Percentiles rank a stretch among this genome's conserved stretches.
phyloP scores from a whole-genome alignment of 805 yeast genomes.

The Candida endomychidarum region DNA sequence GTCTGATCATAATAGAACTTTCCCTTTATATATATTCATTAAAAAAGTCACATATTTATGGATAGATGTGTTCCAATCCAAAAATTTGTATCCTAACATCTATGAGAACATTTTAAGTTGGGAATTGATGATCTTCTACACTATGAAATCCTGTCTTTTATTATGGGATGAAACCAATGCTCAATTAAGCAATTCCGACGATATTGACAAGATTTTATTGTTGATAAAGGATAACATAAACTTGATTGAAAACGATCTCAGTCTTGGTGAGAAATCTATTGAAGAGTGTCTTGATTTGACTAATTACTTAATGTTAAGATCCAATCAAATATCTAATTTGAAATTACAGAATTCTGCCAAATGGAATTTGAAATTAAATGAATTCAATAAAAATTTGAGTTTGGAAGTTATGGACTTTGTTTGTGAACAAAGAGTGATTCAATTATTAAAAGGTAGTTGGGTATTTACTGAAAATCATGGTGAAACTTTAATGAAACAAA shows the following conservation, averaged over 20 bases:
- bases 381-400: constrained; percentile 50
- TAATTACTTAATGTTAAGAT: constrained; percentile 45
- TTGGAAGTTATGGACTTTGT: constrained; percentile 69
- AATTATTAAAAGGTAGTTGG: constrained; percentile 78
- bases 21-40: constrained; percentile 49
- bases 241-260: constrained; percentile 24
- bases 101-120: constrained; percentile 45
- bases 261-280: constrained; percentile 22
- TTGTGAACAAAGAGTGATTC: constrained; percentile 69
- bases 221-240: constrained; percentile 38
- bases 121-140: constrained; percentile 54
- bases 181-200: constrained; percentile 39
- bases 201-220: constrained; percentile 50
- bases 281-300: constrained; percentile 50
- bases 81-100: constrained; percentile 35
- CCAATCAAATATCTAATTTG: constrained; percentile 48
- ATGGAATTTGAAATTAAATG: constrained; percentile 48
- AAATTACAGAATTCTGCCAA: constrained; percentile 32
- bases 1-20: constrained; percentile 48
- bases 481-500: constrained; percentile 22
- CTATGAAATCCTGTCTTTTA: constrained; percentile 56
- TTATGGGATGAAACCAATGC: constrained; percentile 69
- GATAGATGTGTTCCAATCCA: constrained; percentile 33
- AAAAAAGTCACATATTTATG: constrained; percentile 35
- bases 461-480: constrained; percentile 63